Conservation (phyloP, 2,329 filamentous ascomycete species). For the Fusarium sp. region DNA sequence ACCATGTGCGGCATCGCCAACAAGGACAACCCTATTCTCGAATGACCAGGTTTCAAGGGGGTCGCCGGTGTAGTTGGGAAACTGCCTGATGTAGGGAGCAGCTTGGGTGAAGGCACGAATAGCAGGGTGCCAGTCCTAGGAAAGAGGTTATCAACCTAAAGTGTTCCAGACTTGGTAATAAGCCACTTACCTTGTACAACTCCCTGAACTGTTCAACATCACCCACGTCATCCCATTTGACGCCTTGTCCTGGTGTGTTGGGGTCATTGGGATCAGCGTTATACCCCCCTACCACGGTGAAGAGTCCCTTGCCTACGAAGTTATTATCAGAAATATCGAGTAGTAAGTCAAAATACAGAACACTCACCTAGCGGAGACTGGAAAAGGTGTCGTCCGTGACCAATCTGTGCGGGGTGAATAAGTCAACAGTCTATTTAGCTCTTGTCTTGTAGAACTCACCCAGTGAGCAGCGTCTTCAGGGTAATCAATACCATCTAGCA, state of each 20-base stretch:
- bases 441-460: neutral
- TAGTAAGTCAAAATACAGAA: too few species aligned
- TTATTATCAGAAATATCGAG: neutral
- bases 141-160: neutral
- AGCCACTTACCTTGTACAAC: neutral
- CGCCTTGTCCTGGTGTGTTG: neutral
- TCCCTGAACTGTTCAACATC: neutral
- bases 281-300: neutral
- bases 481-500: neutral
- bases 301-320: neutral
- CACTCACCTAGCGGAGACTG: neutral
- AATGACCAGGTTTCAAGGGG: neutral
- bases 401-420: neutral
- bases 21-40: neutral
- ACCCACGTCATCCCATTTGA: neutral
- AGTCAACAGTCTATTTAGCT: neutral
- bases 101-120: slow-evolving; percentile 2
- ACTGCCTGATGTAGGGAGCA: neutral
- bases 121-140: neutral
- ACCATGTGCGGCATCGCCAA: neutral
- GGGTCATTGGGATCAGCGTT: neutral
- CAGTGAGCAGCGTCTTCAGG: neutral
- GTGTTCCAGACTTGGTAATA: neutral
- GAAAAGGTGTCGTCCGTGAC: neutral
- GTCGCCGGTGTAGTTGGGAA: neutral